These are phyloP conservation scores for Aspergillus mulundensis DNA, from an alignment of 495 filamentous ascomycete genomes.

Conservation along the genomic window DNA sequence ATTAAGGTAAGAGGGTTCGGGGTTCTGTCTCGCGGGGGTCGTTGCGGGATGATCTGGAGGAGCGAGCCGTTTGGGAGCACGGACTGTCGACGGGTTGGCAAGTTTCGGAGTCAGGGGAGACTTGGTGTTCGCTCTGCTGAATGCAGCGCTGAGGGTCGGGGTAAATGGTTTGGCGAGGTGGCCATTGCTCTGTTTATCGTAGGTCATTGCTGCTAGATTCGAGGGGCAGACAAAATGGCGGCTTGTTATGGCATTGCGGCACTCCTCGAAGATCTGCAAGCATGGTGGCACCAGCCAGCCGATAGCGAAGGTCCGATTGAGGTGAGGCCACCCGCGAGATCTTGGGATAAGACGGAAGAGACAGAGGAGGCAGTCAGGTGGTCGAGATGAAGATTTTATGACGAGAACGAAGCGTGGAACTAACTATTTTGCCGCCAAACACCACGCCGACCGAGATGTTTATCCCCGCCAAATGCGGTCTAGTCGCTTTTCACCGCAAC, in stretches of 20 bases:
- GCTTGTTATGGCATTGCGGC: constrained; percentile 44
- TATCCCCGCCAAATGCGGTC: constrained; percentile 17
- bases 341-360: not conserved
- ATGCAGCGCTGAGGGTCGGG: constrained; percentile 46
- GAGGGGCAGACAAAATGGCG: constrained; percentile 27
- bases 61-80: constrained; percentile 36
- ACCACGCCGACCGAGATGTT: constrained; percentile 1
- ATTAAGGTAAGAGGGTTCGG: constrained; percentile 50
- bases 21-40: constrained; percentile 34
- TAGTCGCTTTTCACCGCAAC: constrained; percentile 16
- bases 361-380: not conserved
- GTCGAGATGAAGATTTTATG: constrained; percentile 1
- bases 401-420: not conserved
- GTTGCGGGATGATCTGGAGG: constrained; percentile 29
- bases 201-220: constrained; percentile 43
- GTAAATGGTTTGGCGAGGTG: constrained; percentile 45
- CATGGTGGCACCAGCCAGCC: constrained; percentile 36
- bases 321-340: not conserved
- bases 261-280: constrained; percentile 27
- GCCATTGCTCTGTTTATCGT: constrained; percentile 50
- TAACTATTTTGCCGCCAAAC: constrained; percentile 2
- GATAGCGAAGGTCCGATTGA: not conserved
- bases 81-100: constrained; percentile 35
- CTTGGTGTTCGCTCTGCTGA: constrained; percentile 38
- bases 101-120: constrained; percentile 49